phyloP scores from a whole-genome alignment of 2,329 filamentous ascomycete genomes.

The Alternaria hordeiaustralica region DNA sequence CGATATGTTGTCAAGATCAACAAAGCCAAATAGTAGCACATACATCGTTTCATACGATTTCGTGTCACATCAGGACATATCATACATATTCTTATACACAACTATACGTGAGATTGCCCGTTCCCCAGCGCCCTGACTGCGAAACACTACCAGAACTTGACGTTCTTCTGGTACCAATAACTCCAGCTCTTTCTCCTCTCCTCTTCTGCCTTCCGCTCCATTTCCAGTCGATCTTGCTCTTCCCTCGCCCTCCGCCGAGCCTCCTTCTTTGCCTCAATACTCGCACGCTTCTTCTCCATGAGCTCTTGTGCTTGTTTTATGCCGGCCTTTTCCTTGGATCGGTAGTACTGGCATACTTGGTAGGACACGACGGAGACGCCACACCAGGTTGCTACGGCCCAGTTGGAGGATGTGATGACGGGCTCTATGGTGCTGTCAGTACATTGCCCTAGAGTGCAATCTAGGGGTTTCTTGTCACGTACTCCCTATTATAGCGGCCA shows the following conservation, averaged over 20 bases:
- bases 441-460: background rate
- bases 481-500: constrained; percentile 80
- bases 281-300: constrained; percentile 72
- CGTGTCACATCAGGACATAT: background rate
- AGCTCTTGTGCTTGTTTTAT: constrained; percentile 88
- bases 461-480: constrained; percentile 30
- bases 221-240: constrained; percentile 47
- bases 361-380: constrained; percentile 74
- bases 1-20: background rate
- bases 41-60: background rate
- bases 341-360: constrained; percentile 81
- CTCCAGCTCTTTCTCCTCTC: constrained; percentile 46
- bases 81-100: constrained; percentile 26
- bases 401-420: constrained; percentile 75
- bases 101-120: constrained; percentile 16
- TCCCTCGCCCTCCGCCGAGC: constrained; percentile 53
- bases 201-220: constrained; percentile 35
- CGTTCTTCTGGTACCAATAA: constrained; percentile 46
- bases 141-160: constrained; percentile 41
- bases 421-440: constrained; percentile 54
- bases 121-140: background rate
- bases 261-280: constrained; percentile 54
- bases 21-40: background rate
- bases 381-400: constrained; percentile 81
- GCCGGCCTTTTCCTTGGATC: constrained; percentile 76